Conservation (phyloP, 371 early-diverging fungal genomes). For the Actinomortierella wolfii region DNA sequence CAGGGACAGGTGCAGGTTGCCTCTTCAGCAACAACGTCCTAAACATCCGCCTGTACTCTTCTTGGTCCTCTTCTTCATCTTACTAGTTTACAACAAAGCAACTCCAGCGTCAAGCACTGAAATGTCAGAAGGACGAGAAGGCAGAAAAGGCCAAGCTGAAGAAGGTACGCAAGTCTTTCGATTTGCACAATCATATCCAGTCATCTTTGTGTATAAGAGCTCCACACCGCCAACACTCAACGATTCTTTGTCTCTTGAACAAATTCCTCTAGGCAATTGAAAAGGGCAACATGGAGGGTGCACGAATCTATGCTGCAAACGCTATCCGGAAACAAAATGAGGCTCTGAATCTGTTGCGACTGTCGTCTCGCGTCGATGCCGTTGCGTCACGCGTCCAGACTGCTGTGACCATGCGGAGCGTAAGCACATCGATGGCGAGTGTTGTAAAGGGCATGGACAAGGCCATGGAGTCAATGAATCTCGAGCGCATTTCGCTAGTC, state of each 20-base stretch:
- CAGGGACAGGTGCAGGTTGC: too few relatives aligned
- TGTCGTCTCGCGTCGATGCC: conserved; percentile 92
- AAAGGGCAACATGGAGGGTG: conserved; percentile 92
- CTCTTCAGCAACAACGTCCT: too few relatives aligned
- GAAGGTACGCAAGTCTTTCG: conserved; percentile 59
- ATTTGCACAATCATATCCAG: background rate
- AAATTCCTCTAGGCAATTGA: conserved; percentile 76
- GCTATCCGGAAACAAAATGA: conserved; percentile 98
- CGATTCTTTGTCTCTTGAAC: background rate
- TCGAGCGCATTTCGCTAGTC: conserved; percentile 89
- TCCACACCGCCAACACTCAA: too few relatives aligned
- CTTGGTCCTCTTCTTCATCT: background rate
- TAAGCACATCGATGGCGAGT: conserved; percentile 74
- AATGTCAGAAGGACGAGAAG: conserved; percentile 84
- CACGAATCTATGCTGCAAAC: conserved; percentile 92
- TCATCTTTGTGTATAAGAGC: too few relatives aligned
- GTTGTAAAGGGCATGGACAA: conserved; percentile 92
- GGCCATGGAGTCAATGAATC: conserved; percentile 90
- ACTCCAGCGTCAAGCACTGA: conserved; percentile 83
- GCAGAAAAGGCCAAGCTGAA: conserved; percentile 86
- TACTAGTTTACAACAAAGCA: conserved; percentile 90
- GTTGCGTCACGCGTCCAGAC: conserved; percentile 93
- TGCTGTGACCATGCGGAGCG: conserved; percentile 92
- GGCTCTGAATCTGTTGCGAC: conserved; percentile 81
- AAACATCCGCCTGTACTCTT: too few relatives aligned